Conservation (phyloP, 2,329 filamentous ascomycete species). For the Epichloe elymi region DNA sequence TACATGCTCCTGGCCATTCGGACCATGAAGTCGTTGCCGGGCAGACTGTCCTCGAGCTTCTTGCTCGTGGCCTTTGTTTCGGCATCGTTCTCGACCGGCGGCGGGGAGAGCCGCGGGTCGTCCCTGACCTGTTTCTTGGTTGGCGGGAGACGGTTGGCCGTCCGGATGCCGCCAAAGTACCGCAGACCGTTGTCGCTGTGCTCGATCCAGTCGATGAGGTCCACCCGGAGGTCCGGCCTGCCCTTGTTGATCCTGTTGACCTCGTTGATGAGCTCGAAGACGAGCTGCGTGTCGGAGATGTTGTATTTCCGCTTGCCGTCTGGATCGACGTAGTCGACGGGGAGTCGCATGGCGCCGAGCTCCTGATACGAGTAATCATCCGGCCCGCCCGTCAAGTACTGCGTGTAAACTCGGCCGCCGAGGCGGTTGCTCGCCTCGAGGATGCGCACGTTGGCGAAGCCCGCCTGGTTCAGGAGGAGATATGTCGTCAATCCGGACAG, state of each 20-base stretch:
- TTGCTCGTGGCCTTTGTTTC: constrained; percentile 20
- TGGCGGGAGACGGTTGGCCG: constrained; percentile 39
- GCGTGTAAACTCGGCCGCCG: constrained; percentile 51
- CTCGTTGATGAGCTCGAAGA: constrained; percentile 48
- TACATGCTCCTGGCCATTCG: constrained; percentile 29
- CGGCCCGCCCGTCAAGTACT: constrained; percentile 45
- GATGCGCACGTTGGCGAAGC: constrained; percentile 47
- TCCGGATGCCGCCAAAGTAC: constrained; percentile 32
- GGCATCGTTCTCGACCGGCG: constrained; percentile 21
- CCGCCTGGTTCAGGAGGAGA: constrained; percentile 31
- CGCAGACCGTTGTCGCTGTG: constrained; percentile 38
- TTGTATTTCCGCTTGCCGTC: constrained; percentile 38
- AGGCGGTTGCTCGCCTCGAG: constrained; percentile 47
- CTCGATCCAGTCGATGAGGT: constrained; percentile 52
- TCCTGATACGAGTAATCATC: constrained; percentile 56
- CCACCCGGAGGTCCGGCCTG: constrained; percentile 32
- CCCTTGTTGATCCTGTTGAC: constrained; percentile 48
- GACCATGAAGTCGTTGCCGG: constrained; percentile 21
- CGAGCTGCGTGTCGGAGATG: constrained; percentile 50
- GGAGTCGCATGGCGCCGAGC: constrained; percentile 53
- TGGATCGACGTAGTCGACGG: constrained; percentile 35
- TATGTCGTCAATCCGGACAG: constrained; percentile 52
- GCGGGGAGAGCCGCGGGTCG: constrained; percentile 22
- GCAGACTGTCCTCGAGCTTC: constrained; percentile 23
- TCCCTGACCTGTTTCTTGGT: constrained; percentile 32